A percentile compares a stretch with the other conserved stretches of the same genome.
phyloP scores from a whole-genome alignment of 2,329 filamentous ascomycete species.

The Xylariaceae sp. region DNA sequence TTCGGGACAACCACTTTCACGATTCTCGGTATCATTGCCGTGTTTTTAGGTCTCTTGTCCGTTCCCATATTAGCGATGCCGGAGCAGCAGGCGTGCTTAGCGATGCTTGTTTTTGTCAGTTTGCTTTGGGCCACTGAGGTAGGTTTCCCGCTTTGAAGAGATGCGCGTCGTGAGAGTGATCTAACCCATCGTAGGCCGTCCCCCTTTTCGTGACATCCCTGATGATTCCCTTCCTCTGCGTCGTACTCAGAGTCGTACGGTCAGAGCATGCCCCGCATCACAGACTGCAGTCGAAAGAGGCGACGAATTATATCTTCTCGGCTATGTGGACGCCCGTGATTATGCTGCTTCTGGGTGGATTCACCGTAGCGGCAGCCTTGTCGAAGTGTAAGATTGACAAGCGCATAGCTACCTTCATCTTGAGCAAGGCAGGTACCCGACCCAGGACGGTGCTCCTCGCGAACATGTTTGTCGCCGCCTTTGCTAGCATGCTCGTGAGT shows the following conservation, averaged over 20 bases:
- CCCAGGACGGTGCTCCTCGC: slow-evolving; percentile 87
- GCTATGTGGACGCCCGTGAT: slow-evolving; percentile 99
- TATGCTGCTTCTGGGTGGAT: slow-evolving; percentile 93
- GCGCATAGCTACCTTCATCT: slow-evolving; percentile 89
- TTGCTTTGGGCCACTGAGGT: slow-evolving; percentile 95
- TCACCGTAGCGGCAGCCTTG: slow-evolving; percentile 88
- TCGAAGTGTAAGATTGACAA: slow-evolving; percentile 98
- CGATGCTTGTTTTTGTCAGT: slow-evolving; percentile 89
- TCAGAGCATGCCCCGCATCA: slow-evolving; percentile 62
- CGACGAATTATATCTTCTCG: slow-evolving; percentile 79
- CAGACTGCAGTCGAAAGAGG: slow-evolving; percentile 72
- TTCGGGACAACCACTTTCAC: slow-evolving; percentile 76
- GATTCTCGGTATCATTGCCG: slow-evolving; percentile 60
- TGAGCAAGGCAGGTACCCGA: slow-evolving; percentile 91
- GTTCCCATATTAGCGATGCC: slow-evolving; percentile 77
- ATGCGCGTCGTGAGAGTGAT: neutral
- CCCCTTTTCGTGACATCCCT: slow-evolving; percentile 95
- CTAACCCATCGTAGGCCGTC: slow-evolving; percentile 59
- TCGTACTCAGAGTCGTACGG: slow-evolving; percentile 78
- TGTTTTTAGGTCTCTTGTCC: slow-evolving; percentile 70
- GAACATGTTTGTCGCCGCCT: slow-evolving; percentile 97
- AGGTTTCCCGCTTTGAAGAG: slow-evolving; percentile 27
- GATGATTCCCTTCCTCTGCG: slow-evolving; percentile 86
- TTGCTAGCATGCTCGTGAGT: slow-evolving; percentile 98
- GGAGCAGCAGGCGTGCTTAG: slow-evolving; percentile 94